A percentile compares a stretch with the other conserved stretches of the same genome.
phyloP scores from a whole-genome alignment of 495 filamentous ascomycete species.

The Xylaria longipes region DNA sequence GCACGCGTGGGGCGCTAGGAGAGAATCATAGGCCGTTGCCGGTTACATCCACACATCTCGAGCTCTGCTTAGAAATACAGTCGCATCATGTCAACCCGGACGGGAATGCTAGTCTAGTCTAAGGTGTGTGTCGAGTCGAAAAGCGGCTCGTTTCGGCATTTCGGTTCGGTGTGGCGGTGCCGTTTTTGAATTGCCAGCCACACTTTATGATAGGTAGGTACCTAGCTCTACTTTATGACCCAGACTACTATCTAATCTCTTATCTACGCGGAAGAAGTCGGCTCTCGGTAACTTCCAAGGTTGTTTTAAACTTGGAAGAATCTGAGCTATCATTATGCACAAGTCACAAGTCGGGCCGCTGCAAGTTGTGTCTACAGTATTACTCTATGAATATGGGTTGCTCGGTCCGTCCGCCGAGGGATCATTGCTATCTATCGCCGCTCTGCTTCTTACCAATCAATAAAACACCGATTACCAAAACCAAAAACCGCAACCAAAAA shows the following conservation, averaged over 20 bases:
- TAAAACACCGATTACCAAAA: not conserved
- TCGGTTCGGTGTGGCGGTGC: slow-evolving; percentile 13
- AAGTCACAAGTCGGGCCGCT: not conserved
- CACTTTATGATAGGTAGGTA: no score
- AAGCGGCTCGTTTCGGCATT: slow-evolving; percentile 11
- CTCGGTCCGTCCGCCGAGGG: not conserved
- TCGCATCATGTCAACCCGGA: not conserved
- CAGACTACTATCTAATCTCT: no score
- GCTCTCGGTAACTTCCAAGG: slow-evolving; percentile 10
- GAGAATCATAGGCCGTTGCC: slow-evolving; percentile 9
- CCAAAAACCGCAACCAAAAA: no score
- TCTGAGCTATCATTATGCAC: not conserved
- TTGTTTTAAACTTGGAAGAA: no score
- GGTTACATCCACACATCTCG: slow-evolving; percentile 3
- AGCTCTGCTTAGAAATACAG: slow-evolving; percentile 27
- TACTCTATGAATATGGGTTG: not conserved
- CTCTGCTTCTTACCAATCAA: not conserved
- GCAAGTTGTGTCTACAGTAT: not conserved
- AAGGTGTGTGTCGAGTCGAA: not conserved
- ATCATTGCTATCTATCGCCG: not conserved
- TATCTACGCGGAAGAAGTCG: slow-evolving; percentile 12
- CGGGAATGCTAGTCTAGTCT: slow-evolving; percentile 2
- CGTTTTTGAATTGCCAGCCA: slow-evolving; percentile 1
- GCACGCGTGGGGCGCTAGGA: slow-evolving; percentile 25
- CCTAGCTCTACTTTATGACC: no score